Evolutionary conservation across 2,329 filamentous ascomycete genomes (phyloP), one percentile per base, ranked within the genome.

Genomic region (Fusarium penzigii): DNA sequence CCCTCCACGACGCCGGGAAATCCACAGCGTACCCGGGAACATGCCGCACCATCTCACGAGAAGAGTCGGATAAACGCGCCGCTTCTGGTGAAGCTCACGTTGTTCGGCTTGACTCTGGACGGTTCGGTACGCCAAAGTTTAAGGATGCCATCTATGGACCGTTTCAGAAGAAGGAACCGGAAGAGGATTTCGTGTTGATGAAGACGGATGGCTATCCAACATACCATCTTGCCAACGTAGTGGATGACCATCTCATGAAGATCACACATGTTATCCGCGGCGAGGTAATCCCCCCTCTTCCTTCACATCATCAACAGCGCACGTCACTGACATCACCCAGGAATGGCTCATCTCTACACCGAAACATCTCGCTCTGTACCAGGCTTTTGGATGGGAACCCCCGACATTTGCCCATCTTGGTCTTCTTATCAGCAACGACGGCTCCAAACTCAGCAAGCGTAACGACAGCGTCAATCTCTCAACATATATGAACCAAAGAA

Each of bases 301-400:
- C 7, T 6, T 4, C n/a, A 6, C 6, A 8, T 5, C 6, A 13
- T 13, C 3, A 2, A 5, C 8, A 9, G n/a, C 13, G 7, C 7
- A 25, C 7, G 20, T 42, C 9, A 34, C 57, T 55, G 14, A 61
- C 32, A 49, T 10, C 9, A 36, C 11, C 2, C 48, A 89, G 80
- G 94, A 99, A 81, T 99, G 94, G 94, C 88, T 99, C 74, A 85
- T 93, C 34, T 96, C 92, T 1, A 97, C 94, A 0, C 92, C 92
- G 1, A 89, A 81, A 55, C 84, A 87, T 63, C 70, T 84, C 41
- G 77, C 81, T 40, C 70, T 94, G n/a, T 94, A 94, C 68, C 73
- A 88, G 44, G 89, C 88, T 3, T 89, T 94, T 66, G 80, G 83
- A 6, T 94, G 90, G 90, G 68, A 79, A 29, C 78, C 85, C 1